Evolutionary conservation across 1,284 basidiomycete genomes (phyloP).

Genomic region (Naganishia albida): DNA sequence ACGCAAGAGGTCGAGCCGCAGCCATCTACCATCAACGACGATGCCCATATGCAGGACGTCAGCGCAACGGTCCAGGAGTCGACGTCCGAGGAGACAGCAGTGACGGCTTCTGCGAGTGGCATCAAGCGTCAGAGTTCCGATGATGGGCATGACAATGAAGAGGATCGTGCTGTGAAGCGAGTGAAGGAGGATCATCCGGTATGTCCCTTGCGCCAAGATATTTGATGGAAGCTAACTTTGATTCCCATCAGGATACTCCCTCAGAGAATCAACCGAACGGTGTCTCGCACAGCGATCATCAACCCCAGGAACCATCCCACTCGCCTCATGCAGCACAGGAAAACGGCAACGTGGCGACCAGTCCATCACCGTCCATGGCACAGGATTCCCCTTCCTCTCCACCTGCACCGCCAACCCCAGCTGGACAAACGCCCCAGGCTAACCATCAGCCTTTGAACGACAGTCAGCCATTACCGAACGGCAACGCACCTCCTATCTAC

Average conservation of each 20-base stretch:
- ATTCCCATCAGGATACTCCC: background rate
- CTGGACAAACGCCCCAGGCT: conserved; percentile 1
- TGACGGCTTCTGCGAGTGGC: background rate
- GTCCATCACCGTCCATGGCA: conserved; percentile 11
- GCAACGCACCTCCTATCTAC: conserved; percentile 21
- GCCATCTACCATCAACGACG: background rate
- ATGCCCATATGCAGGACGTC: conserved; percentile 4
- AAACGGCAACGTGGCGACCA: background rate
- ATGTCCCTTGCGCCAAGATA: background rate
- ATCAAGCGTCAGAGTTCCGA: conserved; percentile 26
- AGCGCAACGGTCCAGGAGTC: background rate
- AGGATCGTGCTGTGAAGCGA: conserved; percentile 28
- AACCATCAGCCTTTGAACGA: conserved; percentile 4
- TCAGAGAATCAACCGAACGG: background rate
- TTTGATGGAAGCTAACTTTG: background rate
- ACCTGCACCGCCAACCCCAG: background rate
- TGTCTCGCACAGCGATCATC: background rate
- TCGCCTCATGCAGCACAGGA: background rate
- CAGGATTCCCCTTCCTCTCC: conserved; percentile 6
- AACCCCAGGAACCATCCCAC: background rate
- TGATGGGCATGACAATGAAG: conserved; percentile 5
- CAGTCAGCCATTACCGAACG: conserved; percentile 17
- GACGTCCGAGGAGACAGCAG: background rate
- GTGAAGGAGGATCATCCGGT: conserved; percentile 28
- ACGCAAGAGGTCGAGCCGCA: too few species aligned